Base-by-base conservation (phyloP, 2,329 filamentous ascomycete genomes). In the Penicillium sp. region DNA sequence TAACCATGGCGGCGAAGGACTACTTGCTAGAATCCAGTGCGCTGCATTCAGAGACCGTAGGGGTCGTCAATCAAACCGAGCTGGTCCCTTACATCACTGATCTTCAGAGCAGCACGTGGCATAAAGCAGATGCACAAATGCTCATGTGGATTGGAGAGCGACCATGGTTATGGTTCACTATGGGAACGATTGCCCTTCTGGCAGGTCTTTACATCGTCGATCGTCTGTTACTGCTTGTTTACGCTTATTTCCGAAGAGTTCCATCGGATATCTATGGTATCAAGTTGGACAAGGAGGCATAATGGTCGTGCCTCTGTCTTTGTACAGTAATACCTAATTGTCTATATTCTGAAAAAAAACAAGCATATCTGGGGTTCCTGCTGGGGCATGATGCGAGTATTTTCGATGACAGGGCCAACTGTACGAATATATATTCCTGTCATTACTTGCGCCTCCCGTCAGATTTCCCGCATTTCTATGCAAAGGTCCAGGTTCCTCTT, bases 81-180 rank as follows among this genome's bases (percentile, higher is more conserved):
- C 33, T 61, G 40, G 19, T 10, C 2, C 59, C 59, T 6, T 61
- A 49, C 24, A 61, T 54, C 1, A 58, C 40, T 2, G 59, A 61
- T 13, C 35, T 61, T 9, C 47, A 58, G 17, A 50, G 55, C 17
- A 24, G 35, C 50, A 37, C 12, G 40, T 61, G 55, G 59, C 55
- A 58, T 44, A 24, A 26, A 55, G 26, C 49, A 4, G 59, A 61
- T n/a, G 33, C 55, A 19, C 24, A 50, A 17, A 8, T 50, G 5
- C 12, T 61, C 5, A 58, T 58, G 59, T 61, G 59, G 59, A 30
- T 61, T 33, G 59, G 59, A 49, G 5, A 19, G 6, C 38, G 59
- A 44, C 47, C 38, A 7, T 61, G 54, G 59, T 33, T 30, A 19
- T 61, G 59, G 59, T 61, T 61, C 17, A 13, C 19, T 8, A 53